Percentiles rank a stretch among this genome's conserved stretches.
These are phyloP conservation scores for Colletotrichum orchidophilum DNA, from an alignment of 2,329 filamentous ascomycete genomes.

Conservation along the genomic window DNA sequence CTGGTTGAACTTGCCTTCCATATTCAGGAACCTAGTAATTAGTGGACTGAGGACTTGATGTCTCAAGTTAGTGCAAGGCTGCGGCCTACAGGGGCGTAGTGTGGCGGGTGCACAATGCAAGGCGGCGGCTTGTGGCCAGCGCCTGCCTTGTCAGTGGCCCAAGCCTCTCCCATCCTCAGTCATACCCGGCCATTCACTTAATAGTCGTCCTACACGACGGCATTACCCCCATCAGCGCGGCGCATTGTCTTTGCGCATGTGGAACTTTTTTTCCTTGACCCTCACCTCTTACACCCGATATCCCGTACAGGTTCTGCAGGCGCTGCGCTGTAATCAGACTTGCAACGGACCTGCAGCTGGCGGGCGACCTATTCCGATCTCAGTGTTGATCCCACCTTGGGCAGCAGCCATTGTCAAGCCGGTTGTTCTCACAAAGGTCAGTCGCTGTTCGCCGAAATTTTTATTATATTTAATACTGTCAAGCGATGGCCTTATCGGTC, in stretches of 20 bases:
- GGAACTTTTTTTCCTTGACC: neutral
- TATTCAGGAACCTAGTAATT: neutral
- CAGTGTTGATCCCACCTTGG: neutral
- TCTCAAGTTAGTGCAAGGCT: slow-evolving; percentile 31
- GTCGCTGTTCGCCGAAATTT: neutral
- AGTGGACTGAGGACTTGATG: slow-evolving; percentile 5
- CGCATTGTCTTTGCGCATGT: slow-evolving; percentile 15
- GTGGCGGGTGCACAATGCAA: slow-evolving; percentile 31
- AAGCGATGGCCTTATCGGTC: neutral
- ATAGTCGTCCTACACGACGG: slow-evolving; percentile 20
- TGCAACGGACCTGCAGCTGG: slow-evolving; percentile 3
- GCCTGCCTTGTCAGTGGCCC: slow-evolving; percentile 33
- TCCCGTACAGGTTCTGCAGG: neutral
- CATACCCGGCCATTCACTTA: slow-evolving; percentile 22
- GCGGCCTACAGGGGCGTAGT: slow-evolving; percentile 22
- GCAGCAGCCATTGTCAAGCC: neutral
- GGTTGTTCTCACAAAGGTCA: neutral
- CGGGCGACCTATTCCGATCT: neutral
- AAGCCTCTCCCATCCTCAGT: slow-evolving; percentile 30
- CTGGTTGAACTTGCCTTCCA: slow-evolving; percentile 10
- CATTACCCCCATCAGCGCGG: slow-evolving; percentile 5
- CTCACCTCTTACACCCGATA: neutral
- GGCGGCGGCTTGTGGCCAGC: slow-evolving; percentile 32
- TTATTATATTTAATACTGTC: neutral
- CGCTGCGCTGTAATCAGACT: slow-evolving; percentile 3